Percentiles rank a stretch among this genome's conserved stretches.
Evolutionary conservation across 805 yeast species (phyloP).

Genomic region (Ogataea siamensis): DNA sequence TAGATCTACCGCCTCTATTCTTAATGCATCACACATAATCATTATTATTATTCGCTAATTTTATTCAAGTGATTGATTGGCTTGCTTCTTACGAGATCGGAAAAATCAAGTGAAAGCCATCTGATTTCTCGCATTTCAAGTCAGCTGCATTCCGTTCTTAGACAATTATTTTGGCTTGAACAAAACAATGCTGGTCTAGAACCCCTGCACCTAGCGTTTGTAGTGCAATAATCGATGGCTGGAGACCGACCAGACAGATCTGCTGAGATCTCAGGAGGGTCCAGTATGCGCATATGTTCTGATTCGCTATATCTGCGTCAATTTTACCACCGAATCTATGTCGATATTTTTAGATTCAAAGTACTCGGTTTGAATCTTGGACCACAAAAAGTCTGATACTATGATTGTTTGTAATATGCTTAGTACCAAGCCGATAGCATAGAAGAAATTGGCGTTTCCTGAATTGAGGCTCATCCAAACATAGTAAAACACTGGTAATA

Average conservation of each 20-base stretch:
- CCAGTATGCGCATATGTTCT: not conserved
- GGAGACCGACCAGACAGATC: not conserved
- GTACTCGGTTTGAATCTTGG: constrained; percentile 66
- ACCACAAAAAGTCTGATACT: constrained; percentile 80
- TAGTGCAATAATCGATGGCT: not conserved
- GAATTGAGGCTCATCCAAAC: constrained; percentile 93
- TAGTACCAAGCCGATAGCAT: constrained; percentile 85
- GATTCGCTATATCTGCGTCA: constrained; percentile 45
- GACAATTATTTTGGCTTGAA: too few species aligned
- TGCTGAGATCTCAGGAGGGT: not conserved
- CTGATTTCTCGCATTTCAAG: not conserved
- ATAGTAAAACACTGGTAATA: constrained; percentile 88
- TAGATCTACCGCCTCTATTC: not conserved
- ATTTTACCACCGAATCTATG: constrained; percentile 37
- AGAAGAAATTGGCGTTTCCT: constrained; percentile 95
- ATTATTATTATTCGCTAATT: not conserved
- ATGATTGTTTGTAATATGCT: constrained; percentile 66
- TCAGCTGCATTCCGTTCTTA: not conserved
- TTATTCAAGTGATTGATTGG: not conserved
- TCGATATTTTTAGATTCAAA: constrained; percentile 41
- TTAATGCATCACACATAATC: not conserved
- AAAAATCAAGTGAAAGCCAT: not conserved
- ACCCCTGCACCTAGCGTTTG: constrained; percentile 1
- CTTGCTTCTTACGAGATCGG: not conserved
- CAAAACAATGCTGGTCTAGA: too few species aligned